These are phyloP conservation scores for Viola pubescens DNA, from an alignment of 441 rosid species.

Conservation along the genomic window DNA sequence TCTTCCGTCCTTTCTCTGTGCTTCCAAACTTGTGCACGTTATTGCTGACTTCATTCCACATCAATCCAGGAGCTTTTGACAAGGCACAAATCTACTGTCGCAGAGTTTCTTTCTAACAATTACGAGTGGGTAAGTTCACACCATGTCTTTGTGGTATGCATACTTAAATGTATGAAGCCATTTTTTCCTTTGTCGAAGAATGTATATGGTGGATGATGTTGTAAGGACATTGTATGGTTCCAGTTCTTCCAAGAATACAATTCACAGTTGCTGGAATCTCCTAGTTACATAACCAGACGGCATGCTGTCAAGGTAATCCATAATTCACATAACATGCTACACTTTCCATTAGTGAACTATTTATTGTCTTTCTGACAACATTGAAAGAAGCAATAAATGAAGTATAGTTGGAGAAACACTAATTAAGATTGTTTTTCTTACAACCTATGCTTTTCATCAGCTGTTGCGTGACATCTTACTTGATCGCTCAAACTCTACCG, in stretches of 20 bases:
- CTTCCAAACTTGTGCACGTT: background rate
- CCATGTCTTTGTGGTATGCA: background rate
- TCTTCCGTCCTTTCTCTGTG: background rate
- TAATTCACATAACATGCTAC: background rate
- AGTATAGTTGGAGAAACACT: background rate
- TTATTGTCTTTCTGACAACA: background rate
- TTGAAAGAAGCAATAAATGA: background rate
- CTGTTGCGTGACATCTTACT: conserved; percentile 66
- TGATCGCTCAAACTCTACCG: conserved; percentile 64
- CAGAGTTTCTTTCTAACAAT: conserved; percentile 55
- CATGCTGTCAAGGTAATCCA: conserved; percentile 63
- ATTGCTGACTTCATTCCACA: conserved; percentile 6
- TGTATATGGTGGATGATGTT: background rate
- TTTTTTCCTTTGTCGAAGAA: background rate
- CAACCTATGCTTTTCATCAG: conserved; percentile 18
- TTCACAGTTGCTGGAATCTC: conserved; percentile 48
- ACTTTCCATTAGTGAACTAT: background rate
- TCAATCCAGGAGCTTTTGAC: conserved; percentile 62
- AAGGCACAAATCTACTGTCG: conserved; percentile 76
- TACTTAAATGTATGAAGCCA: background rate
- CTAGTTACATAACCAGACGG: conserved; percentile 63
- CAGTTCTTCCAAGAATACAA: conserved; percentile 74
- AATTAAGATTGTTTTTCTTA: background rate
- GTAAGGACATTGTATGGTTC: background rate
- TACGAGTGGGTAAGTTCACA: conserved; percentile 53